These are phyloP conservation scores for Lipomyces japonicus DNA, from an alignment of 805 yeast genomes.

Conservation along the genomic window DNA sequence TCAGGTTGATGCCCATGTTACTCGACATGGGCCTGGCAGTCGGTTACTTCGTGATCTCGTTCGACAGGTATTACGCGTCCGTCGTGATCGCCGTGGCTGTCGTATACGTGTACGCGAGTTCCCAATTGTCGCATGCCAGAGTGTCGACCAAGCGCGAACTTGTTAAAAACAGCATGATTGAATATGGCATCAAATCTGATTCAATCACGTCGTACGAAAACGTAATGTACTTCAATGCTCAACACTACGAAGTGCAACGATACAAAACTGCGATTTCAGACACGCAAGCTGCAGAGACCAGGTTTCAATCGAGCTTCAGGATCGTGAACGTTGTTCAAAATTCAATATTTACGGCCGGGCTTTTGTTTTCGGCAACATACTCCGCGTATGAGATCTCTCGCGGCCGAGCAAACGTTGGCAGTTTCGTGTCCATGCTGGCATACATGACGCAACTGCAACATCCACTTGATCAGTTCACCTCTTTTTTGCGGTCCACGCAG, in stretches of 20 bases:
- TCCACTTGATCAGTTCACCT: constrained; percentile 24
- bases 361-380: constrained; percentile 16
- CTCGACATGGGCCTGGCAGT: constrained; percentile 22
- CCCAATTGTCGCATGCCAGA: constrained; percentile 9
- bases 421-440: constrained; percentile 22
- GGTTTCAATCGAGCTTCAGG: constrained; percentile 9
- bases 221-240: constrained; percentile 27
- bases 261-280: constrained; percentile 13
- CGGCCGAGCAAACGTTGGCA: constrained; percentile 20
- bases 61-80: constrained; percentile 17
- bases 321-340: constrained; percentile 18
- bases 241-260: constrained; percentile 21
- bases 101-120: constrained; percentile 20
- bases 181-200: constrained; percentile 16
- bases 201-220: constrained; percentile 24
- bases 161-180: constrained; percentile 7
- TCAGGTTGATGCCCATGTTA: constrained; percentile 20
- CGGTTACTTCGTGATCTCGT: constrained; percentile 17
- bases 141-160: constrained; percentile 13
- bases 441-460: constrained; percentile 25
- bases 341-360: constrained; percentile 17
- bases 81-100: constrained; percentile 16
- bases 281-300: constrained; percentile 8
- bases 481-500: constrained; percentile 17
- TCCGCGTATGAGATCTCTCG: constrained; percentile 20